Evolutionary conservation across 108 stramenopile genomes (phyloP).

Genomic region (Mediolabrus comicus): DNA sequence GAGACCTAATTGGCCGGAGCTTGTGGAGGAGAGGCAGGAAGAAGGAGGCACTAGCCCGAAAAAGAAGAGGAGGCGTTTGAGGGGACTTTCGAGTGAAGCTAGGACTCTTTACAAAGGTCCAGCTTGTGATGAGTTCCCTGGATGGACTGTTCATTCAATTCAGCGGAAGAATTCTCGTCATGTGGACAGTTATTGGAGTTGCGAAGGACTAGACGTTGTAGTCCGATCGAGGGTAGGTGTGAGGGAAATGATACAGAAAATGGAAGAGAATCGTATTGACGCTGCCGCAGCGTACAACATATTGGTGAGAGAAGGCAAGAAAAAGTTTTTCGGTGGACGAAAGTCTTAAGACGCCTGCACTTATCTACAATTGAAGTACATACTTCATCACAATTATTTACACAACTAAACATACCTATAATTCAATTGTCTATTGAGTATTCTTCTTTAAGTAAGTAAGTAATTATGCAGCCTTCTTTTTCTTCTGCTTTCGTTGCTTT

Average conservation of each 20-base stretch:
- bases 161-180: background rate
- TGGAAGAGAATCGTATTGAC: background rate
- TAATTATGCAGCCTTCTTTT: conserved; percentile 29
- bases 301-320: background rate
- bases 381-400: background rate
- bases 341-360: background rate
- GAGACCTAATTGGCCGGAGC: background rate
- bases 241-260: background rate
- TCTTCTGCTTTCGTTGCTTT: conserved; percentile 53
- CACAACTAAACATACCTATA: conserved; percentile 1
- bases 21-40: background rate
- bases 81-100: background rate
- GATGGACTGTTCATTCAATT: conserved; percentile 21
- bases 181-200: conserved; percentile 16
- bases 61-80: background rate
- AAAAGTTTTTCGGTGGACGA: background rate
- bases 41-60: background rate
- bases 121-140: conserved; percentile 5
- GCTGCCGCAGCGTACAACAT: background rate
- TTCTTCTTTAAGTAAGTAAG: too few species aligned
- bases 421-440: background rate
- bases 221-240: conserved; percentile 24
- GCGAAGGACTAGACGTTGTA: conserved; percentile 4
- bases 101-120: conserved; percentile 5
- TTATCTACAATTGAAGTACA: background rate